Percentiles rank a stretch among this genome's conserved stretches.
phyloP scores from a whole-genome alignment of 1,139 yeast genomes.

The Candida albicans region DNA sequence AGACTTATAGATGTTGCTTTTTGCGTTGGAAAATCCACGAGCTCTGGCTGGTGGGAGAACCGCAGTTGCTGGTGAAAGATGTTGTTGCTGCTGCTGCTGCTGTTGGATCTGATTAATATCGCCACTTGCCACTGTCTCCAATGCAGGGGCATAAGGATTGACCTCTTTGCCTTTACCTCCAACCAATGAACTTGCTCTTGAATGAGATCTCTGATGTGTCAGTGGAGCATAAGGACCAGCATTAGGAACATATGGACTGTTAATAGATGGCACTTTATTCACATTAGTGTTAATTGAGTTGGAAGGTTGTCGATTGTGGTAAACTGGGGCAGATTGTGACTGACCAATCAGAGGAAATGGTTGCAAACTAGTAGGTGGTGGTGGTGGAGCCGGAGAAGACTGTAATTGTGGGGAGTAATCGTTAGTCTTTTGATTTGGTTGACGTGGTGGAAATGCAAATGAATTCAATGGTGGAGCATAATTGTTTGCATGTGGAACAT shows the following conservation, averaged over 20 bases:
- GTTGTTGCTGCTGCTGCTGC: slow-evolving; percentile 1
- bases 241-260: slow-evolving; percentile 47
- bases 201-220: slow-evolving; percentile 37
- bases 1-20: slow-evolving; percentile 25
- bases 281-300: slow-evolving; percentile 22
- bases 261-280: slow-evolving; percentile 14
- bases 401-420: slow-evolving; percentile 7
- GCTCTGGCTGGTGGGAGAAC: slow-evolving; percentile 19
- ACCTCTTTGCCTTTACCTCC: slow-evolving; percentile 44
- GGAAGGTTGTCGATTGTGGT: slow-evolving; percentile 7
- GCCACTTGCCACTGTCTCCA: slow-evolving; percentile 22
- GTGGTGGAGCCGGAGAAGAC: slow-evolving; percentile 2
- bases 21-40: slow-evolving; percentile 32
- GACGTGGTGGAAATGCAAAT: slow-evolving; percentile 8
- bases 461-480: slow-evolving; percentile 7
- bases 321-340: slow-evolving; percentile 2
- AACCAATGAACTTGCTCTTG: slow-evolving; percentile 44
- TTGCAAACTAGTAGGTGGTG: slow-evolving; percentile 11
- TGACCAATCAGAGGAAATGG: slow-evolving; percentile 8
- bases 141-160: slow-evolving; percentile 47
- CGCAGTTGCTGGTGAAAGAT: slow-evolving; percentile 7
- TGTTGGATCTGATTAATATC: slow-evolving; percentile 7
- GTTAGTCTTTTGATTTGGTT: slow-evolving; percentile 2
- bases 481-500: slow-evolving; percentile 7
- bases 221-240: slow-evolving; percentile 51